Base-by-base conservation (phyloP, 1,139 yeast species). In the Pichia inconspicua region DNA sequence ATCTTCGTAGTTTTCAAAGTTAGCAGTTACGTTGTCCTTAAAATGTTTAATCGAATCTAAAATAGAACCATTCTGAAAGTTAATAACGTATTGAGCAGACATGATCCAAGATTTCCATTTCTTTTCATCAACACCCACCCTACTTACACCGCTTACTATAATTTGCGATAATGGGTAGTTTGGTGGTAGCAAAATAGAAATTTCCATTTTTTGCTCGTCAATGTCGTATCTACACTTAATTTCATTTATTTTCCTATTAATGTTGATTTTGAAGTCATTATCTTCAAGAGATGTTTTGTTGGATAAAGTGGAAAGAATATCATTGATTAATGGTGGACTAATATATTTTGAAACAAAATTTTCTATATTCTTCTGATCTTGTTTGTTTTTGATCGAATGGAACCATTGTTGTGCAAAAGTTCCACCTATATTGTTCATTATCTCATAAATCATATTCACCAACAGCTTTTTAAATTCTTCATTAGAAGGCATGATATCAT, bases 91-190 rank as follows among this genome's bases (percentile, higher is more conserved):
- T 62, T 87, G 96, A 2, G 95, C 84, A 1, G 97, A 92, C 61
- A 92, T 71, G 30, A 92, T 68, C 98, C 98, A 92, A 0, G 96
- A 92, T 57, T 88, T 84, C 96, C 97, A 90, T 66, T 87, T 92
- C 53, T 80, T 81, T 58, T 92, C 97, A 56, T 84, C 86, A 15
- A 90, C 95, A 15, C 98, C 98, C 41, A 89, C 75, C 54, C 96
- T 74, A 48, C 80, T 75, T 1, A 87, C 78, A 0, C 97, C 96
- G 47, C 78, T 82, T 0, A 92, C 90, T 14, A 70, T 68, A 15
- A 89, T 84, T 53, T 80, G 85, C 14, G 78, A 73, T 46, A 89
- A 71, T 3, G 97, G 97, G 56, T 80, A 90, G 40, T 78, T 74
- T 1, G 71, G 61, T 0, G 97, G 97, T 17, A 89, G 67, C 46